Conservation (phyloP, 1,139 yeast genomes). For the Wickerhamiella pararugosa region DNA sequence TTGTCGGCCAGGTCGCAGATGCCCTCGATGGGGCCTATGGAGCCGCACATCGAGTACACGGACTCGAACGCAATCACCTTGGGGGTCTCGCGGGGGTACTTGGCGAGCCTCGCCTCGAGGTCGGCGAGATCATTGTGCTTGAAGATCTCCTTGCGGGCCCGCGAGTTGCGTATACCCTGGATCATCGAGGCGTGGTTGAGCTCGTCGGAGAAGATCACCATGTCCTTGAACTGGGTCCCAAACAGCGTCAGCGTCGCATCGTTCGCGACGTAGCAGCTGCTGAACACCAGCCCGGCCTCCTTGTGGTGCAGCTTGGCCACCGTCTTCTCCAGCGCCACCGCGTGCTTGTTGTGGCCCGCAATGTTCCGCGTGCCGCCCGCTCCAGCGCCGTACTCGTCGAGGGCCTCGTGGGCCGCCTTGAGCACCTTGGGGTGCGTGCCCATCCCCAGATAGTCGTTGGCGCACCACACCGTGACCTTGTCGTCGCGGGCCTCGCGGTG, state of each 20-base stretch:
- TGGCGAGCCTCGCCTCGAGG: conserved; percentile 60
- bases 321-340: conserved; percentile 72
- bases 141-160: conserved; percentile 77
- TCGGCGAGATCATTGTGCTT: conserved; percentile 80
- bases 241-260: conserved; percentile 89
- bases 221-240: conserved; percentile 78
- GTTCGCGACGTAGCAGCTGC: conserved; percentile 93
- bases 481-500: conserved; percentile 54
- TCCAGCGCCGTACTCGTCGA: conserved; percentile 90
- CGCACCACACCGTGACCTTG: conserved; percentile 96
- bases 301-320: conserved; percentile 85
- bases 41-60: conserved; percentile 97
- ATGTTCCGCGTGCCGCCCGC: conserved; percentile 99
- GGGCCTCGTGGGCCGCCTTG: conserved; percentile 59
- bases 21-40: conserved; percentile 81
- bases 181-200: conserved; percentile 97
- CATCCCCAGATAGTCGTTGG: conserved; percentile 94
- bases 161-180: conserved; percentile 83
- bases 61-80: conserved; percentile 94
- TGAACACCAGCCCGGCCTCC: conserved; percentile 87
- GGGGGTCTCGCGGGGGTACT: conserved; percentile 72
- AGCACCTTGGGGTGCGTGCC: conserved; percentile 64
- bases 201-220: conserved; percentile 86
- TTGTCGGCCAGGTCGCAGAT: conserved; percentile 94
- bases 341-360: conserved; percentile 91